phyloP scores from a whole-genome alignment of 179 eudicot species.

The Sideroxylon spinosum region DNA sequence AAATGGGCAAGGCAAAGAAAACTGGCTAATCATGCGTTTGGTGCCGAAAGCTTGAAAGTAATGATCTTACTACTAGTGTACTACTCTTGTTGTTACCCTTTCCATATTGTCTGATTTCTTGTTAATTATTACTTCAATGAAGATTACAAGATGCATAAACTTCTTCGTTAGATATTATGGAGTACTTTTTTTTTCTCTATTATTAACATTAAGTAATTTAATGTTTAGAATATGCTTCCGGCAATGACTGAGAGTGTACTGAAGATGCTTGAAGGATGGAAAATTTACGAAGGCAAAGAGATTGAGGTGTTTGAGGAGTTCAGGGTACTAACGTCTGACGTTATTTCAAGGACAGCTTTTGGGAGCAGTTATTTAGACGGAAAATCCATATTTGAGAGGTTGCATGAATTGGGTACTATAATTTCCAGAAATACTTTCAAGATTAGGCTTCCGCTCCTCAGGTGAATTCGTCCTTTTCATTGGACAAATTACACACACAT shows the following conservation, averaged over 20 bases:
- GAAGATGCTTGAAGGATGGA: constrained; percentile 19
- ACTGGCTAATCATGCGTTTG: constrained; percentile 42
- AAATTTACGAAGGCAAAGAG: constrained; percentile 7
- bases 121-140: no score
- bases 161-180: no score
- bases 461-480: neutral
- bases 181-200: no score
- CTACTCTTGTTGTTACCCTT: no score
- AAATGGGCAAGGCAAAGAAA: constrained; percentile 43
- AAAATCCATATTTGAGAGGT: constrained; percentile 15
- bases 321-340: constrained; percentile 8
- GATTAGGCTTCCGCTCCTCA: constrained; percentile 3
- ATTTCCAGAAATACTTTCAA: neutral
- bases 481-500: no score
- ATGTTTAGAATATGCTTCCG: no score
- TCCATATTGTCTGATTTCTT: neutral
- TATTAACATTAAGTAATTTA: no score
- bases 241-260: neutral
- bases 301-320: constrained; percentile 24
- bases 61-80: neutral
- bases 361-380: constrained; percentile 22
- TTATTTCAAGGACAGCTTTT: constrained; percentile 20
- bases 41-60: constrained; percentile 43
- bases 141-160: no score
- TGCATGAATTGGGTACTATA: neutral